Conservation (phyloP, 139 green algal species). For the Volvox africanus region DNA sequence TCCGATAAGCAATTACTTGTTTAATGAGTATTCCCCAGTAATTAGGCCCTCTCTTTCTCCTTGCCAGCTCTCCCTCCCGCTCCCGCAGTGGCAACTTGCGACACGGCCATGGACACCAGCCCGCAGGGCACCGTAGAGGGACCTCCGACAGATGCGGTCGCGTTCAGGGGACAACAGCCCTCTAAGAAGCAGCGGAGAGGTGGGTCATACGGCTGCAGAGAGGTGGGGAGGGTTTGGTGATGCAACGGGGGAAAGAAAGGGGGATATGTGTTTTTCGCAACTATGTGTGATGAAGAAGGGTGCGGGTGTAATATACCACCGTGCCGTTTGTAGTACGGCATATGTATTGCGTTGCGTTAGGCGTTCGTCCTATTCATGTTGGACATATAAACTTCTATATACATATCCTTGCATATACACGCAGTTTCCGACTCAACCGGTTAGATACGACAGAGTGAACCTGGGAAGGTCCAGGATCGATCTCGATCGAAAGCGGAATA, state of each 20-base stretch:
- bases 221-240: not conserved
- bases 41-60: not conserved
- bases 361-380: not conserved
- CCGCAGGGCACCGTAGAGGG: too few species aligned
- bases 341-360: not conserved
- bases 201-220: not conserved
- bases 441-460: too few species aligned
- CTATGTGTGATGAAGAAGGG: not conserved
- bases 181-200: constrained; percentile 29
- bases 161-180: not conserved
- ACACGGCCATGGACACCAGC: not conserved
- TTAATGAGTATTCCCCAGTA: too few species aligned
- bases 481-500: too few species aligned
- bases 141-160: not conserved
- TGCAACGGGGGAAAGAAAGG: not conserved
- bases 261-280: not conserved
- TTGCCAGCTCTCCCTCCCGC: not conserved
- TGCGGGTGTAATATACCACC: not conserved
- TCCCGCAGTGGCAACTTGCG: not conserved
- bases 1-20: too few species aligned
- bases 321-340: not conserved
- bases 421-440: too few species aligned
- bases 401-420: too few species aligned
- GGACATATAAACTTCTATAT: too few species aligned
- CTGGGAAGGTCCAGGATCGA: too few species aligned